Conservation (phyloP, 331 rosid genomes). For the Quercus phellos region DNA sequence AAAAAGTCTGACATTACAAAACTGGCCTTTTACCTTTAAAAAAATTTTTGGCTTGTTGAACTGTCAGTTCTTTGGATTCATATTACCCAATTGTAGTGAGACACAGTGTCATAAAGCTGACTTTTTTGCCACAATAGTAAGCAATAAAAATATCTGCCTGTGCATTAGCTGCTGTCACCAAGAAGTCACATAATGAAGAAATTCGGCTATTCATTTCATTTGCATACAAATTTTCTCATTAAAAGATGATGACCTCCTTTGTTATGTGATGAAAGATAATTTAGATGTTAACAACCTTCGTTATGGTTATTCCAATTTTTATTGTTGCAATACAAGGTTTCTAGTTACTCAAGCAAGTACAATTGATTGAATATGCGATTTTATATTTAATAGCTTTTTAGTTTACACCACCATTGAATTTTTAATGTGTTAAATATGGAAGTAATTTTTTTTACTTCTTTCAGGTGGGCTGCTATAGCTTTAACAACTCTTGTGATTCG, state of each 20-base stretch:
- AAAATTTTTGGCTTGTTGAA: fast-evolving
- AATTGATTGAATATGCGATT: neutral
- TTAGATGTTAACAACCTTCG: neutral
- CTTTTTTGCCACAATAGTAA: neutral
- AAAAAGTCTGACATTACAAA: neutral
- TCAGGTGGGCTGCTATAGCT: conserved; percentile 88
- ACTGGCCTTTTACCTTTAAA: neutral
- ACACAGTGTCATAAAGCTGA: neutral
- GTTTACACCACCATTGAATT: neutral
- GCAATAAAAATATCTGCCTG: neutral
- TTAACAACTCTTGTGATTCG: conserved; percentile 70
- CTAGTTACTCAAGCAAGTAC: neutral
- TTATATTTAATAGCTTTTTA: conserved; percentile 1
- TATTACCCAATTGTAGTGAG: neutral
- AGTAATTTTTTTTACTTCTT: conserved; percentile 15
- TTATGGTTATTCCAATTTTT: neutral
- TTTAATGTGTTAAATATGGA: conserved; percentile 19
- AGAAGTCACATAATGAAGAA: neutral
- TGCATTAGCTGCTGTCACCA: neutral
- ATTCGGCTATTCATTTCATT: neutral
- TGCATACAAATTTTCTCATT: neutral
- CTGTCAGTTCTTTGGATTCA: neutral
- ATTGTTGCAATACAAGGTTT: conserved; percentile 5
- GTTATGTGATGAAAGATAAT: neutral
- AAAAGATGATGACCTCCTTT: neutral